A percentile compares a stretch with the other conserved stretches of the same genome.
These are phyloP conservation scores for Mallotus nudiflorus DNA, from an alignment of 345 rosid genomes.

Conservation along the genomic window DNA sequence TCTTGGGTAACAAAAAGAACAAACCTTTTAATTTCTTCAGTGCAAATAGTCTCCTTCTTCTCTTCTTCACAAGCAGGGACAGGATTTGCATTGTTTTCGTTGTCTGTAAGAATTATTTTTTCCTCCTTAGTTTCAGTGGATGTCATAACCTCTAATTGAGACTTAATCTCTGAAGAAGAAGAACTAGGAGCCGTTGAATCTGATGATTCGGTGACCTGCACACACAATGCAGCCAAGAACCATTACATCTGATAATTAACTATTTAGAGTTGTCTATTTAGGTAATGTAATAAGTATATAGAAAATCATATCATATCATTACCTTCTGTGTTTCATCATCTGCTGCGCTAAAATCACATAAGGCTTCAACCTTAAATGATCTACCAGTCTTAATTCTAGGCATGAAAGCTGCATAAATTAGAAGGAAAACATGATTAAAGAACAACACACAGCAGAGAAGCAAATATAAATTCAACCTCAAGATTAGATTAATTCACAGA, in stretches of 20 bases:
- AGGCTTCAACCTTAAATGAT: too few species aligned
- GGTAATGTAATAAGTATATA: not conserved
- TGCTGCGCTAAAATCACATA: too few species aligned
- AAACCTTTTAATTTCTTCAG: constrained; percentile 48
- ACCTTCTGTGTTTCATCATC: constrained; percentile 59
- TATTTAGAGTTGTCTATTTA: not conserved
- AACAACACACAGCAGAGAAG: too few species aligned
- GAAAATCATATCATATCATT: not conserved
- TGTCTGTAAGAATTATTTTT: constrained; percentile 22
- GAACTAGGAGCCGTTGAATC: constrained; percentile 23
- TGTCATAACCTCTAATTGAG: constrained; percentile 18
- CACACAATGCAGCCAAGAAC: not conserved
- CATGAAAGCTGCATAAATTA: too few species aligned
- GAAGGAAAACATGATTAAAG: too few species aligned
- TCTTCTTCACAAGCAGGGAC: constrained; percentile 18
- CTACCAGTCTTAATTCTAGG: too few species aligned
- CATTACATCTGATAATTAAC: not conserved
- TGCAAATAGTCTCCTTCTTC: constrained; percentile 10
- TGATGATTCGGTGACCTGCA: constrained; percentile 47
- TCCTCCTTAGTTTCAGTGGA: constrained; percentile 22
- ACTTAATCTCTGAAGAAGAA: constrained; percentile 23
- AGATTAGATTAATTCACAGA: too few species aligned
- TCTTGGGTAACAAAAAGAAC: not conserved
- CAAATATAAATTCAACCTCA: too few species aligned
- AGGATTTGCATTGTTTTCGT: constrained; percentile 15